Conservation (phyloP, 2,329 filamentous ascomycete genomes). For the Stagonosporopsis cucurbitacearum region DNA sequence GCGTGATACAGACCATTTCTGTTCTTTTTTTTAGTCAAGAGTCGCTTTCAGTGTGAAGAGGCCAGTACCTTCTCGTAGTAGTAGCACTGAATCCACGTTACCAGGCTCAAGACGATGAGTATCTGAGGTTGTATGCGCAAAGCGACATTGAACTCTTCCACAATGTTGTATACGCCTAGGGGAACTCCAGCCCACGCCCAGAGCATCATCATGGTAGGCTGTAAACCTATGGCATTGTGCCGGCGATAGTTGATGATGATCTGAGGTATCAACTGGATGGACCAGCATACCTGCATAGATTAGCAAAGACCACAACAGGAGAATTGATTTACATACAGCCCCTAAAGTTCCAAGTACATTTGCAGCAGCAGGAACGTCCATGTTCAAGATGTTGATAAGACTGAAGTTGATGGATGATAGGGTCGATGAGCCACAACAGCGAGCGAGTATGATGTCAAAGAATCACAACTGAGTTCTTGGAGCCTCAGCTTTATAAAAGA, state of each 20-base stretch:
- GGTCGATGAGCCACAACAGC: too few species aligned
- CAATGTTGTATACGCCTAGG: slow-evolving; percentile 67
- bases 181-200: slow-evolving; percentile 73
- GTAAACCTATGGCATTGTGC: slow-evolving; percentile 69
- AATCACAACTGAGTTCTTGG: not conserved
- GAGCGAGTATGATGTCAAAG: too few species aligned
- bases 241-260: slow-evolving; percentile 72
- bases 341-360: slow-evolving; percentile 67
- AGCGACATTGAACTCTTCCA: slow-evolving; percentile 60
- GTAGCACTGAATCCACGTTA: slow-evolving; percentile 64
- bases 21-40: not conserved
- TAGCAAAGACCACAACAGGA: not conserved
- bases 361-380: slow-evolving; percentile 63
- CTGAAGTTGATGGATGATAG: too few species aligned
- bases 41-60: too few species aligned
- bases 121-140: slow-evolving; percentile 64
- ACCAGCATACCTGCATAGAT: slow-evolving; percentile 63
- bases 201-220: slow-evolving; percentile 74
- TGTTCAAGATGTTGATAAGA: slow-evolving; percentile 33
- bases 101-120: slow-evolving; percentile 58
- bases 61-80: slow-evolving; percentile 56
- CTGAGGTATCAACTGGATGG: slow-evolving; percentile 71
- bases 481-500: not conserved
- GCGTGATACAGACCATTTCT: slow-evolving; percentile 61
- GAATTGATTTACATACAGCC: slow-evolving; percentile 52